Base-by-base conservation (phyloP, 495 filamentous ascomycete genomes). In the Beverwykella pulmonaria region DNA sequence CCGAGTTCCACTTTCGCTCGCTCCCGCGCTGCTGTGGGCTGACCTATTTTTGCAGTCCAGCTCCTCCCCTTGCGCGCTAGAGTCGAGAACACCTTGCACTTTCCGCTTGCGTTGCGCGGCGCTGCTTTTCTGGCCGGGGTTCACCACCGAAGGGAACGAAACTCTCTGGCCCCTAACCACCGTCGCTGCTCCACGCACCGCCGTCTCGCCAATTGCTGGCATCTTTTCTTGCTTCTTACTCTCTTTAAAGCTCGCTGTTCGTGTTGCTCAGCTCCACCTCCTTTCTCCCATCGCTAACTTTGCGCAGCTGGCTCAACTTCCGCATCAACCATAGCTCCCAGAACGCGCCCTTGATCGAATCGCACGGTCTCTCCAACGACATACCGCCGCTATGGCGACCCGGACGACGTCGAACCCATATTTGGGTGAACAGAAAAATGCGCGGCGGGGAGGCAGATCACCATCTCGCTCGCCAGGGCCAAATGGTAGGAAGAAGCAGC, bases 381-480 rank as follows among this genome's bases (percentile, higher is more conserved):
- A 36, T 15, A 26, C 44, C 70, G 70, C 70, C 62, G 46, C 27
- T 53, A 72, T 72, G 70, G 70, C 70, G 66, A 65, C 55, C 61
- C 61, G 66, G 50, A 61, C 62, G 20, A 29, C 66, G 19, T 48
- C 41, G 15, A 63, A 56, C 46, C 46, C 53, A 25, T 60, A 65
- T 46, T 56, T 72, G n/a, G 30, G 32, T 27, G 70, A 72, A 61
- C 69, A 63, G 47, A 61, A 52, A 15, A 41, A 62, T 52, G 53
- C 56, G 19, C 60, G 57, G 20, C 57, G 59, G 26, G 63, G 59
- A 20, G 71, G 71, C 19, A 74, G 59, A 61, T 74, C 72, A 8
- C 66, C 66, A 7, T 71, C 72, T 23, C 61, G 69, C 36, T 71
- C 64, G 3, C 66, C 64, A 22, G 63, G 55, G n/a, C 63, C 69